Percentiles rank a stretch among this genome's conserved stretches.
These are phyloP conservation scores for Platismatia glauca DNA, from an alignment of 495 filamentous ascomycete genomes.

Conservation along the genomic window DNA sequence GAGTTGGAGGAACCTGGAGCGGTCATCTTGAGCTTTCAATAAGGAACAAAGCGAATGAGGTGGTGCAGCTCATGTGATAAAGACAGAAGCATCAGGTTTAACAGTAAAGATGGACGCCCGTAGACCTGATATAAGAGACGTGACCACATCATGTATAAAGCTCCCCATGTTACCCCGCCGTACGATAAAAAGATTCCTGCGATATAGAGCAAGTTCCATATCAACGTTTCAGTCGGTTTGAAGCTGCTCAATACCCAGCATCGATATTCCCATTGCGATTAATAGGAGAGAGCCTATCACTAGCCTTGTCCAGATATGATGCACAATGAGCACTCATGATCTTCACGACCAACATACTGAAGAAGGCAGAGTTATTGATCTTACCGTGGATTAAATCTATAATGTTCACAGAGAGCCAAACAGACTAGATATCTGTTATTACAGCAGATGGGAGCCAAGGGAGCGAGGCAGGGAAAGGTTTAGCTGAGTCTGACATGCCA, in stretches of 20 bases:
- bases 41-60: not conserved
- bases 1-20: not conserved
- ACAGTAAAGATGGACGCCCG: not conserved
- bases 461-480: not conserved
- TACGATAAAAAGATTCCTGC: conserved; percentile 7
- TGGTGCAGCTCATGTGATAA: not conserved
- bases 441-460: not conserved
- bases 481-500: not conserved
- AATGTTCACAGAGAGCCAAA: not conserved
- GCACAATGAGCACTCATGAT: not conserved
- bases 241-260: not conserved
- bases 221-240: not conserved
- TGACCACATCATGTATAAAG: too few species aligned
- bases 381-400: too few species aligned
- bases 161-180: conserved; percentile 9
- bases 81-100: not conserved
- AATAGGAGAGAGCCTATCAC: not conserved
- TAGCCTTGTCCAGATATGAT: not conserved
- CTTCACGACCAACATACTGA: not conserved
- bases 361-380: not conserved
- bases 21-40: not conserved
- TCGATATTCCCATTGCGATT: not conserved
- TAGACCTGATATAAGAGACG: not conserved
- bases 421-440: not conserved
- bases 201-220: not conserved